Conservation (phyloP, 139 green algal genomes). For the Chlorella sp. region DNA sequence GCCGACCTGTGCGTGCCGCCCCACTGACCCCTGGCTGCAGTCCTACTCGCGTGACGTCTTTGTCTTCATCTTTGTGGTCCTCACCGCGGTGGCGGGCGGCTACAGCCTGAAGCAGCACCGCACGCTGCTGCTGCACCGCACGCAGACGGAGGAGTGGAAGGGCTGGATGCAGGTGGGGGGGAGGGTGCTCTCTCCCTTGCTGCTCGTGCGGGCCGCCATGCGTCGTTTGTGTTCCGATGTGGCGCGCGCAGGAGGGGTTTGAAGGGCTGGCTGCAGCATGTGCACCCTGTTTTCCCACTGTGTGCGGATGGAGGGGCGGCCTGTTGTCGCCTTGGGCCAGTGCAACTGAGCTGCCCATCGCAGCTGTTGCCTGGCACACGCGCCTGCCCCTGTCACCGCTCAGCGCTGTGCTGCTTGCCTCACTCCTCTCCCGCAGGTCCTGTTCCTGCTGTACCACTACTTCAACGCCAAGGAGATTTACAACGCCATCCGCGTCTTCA, state of each 20-base stretch:
- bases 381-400: not conserved
- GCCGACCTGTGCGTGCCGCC: no score
- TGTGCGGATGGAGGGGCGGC: no score
- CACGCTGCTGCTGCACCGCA: slow-evolving; percentile 82
- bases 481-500: slow-evolving; percentile 98
- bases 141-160: slow-evolving; percentile 99
- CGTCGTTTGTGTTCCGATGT: no score
- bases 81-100: slow-evolving; percentile 64
- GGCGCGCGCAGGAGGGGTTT: no score
- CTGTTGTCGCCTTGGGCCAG: no score
- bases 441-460: slow-evolving; percentile 98
- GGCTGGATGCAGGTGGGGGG: slow-evolving; percentile 90
- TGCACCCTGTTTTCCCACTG: no score
- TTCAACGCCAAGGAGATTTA: slow-evolving; percentile 92
- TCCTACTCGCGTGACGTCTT: slow-evolving; percentile 69
- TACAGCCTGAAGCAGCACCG: slow-evolving; percentile 52
- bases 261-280: no score
- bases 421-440: slow-evolving; percentile 58
- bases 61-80: slow-evolving; percentile 83
- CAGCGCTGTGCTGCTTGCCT: not conserved
- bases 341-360: no score
- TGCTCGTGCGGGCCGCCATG: no score
- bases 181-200: no score
- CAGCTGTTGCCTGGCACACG: not conserved
- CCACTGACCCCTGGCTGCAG: slow-evolving; percentile 25